Evolutionary conservation across 768 basidiomycete genomes (phyloP).

Genomic region (Fistulinella prunicolor): DNA sequence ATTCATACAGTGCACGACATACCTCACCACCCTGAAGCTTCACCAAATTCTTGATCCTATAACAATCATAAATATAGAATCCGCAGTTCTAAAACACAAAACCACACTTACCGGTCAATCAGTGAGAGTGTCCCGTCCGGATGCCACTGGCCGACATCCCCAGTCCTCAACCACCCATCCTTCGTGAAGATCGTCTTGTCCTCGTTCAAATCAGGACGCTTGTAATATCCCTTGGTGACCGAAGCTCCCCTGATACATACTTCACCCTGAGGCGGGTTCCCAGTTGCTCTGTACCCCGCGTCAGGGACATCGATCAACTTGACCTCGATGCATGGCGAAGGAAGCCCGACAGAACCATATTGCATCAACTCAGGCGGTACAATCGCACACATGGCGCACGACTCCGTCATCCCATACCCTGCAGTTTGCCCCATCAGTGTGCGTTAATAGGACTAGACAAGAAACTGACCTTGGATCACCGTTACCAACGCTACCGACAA

Average conservation of each 20-base stretch:
- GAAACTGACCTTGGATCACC: slow-evolving; percentile 73
- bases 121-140: slow-evolving; percentile 82
- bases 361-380: slow-evolving; percentile 81
- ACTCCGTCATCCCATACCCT: slow-evolving; percentile 98
- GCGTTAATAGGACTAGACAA: not conserved
- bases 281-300: slow-evolving; percentile 77
- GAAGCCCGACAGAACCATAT: slow-evolving; percentile 78
- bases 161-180: slow-evolving; percentile 93
- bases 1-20: slow-evolving; percentile 8
- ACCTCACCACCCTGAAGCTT: slow-evolving; percentile 83
- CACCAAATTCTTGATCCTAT: slow-evolving; percentile 85
- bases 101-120: slow-evolving; percentile 76
- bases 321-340: slow-evolving; percentile 84
- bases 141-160: slow-evolving; percentile 96
- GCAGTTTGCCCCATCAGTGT: slow-evolving; percentile 5
- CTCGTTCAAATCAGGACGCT: slow-evolving; percentile 83
- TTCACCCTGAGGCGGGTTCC: slow-evolving; percentile 77
- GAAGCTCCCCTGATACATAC: slow-evolving; percentile 85
- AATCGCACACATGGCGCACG: slow-evolving; percentile 85
- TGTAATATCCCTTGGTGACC: slow-evolving; percentile 88
- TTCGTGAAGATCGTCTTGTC: slow-evolving; percentile 81
- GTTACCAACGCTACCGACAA: slow-evolving; percentile 75
- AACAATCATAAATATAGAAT: not conserved
- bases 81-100: not conserved
- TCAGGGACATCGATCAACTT: slow-evolving; percentile 82